phyloP scores from a whole-genome alignment of 768 basidiomycete species.

The Trametes maxima region DNA sequence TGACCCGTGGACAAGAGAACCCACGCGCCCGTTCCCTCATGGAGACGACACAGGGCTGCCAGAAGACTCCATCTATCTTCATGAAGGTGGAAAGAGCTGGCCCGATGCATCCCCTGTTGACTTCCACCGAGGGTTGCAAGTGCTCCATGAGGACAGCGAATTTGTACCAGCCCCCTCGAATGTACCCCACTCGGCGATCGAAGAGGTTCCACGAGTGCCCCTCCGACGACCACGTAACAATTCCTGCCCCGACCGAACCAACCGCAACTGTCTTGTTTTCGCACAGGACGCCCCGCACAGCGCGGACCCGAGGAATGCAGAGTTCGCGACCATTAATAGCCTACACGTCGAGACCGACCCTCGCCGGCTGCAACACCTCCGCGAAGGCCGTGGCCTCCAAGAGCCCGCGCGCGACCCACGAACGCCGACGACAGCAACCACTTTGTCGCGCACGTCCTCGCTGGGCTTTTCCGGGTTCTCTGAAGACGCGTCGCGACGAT shows the following conservation, averaged over 20 bases:
- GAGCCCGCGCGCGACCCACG: conserved; percentile 5
- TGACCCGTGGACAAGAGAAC: conserved; percentile 5
- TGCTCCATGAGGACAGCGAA: conserved; percentile 56
- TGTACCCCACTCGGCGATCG: conserved; percentile 2
- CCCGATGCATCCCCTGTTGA: conserved; percentile 17
- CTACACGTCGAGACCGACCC: conserved; percentile 7
- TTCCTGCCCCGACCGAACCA: conserved; percentile 28
- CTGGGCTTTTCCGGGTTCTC: conserved; percentile 28
- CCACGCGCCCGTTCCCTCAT: conserved; percentile 6
- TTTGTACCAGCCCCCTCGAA: conserved; percentile 28
- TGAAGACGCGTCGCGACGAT: conserved; percentile 22
- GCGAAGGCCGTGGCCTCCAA: background rate
- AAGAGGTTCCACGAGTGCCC: conserved; percentile 16
- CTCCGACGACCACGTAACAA: conserved; percentile 29
- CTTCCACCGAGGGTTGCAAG: conserved; percentile 38
- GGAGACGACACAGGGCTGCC: conserved; percentile 3
- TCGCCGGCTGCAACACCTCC: background rate
- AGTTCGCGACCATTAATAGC: background rate
- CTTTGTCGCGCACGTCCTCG: conserved; percentile 27
- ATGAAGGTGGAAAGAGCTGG: conserved; percentile 17
- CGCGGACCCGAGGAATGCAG: conserved; percentile 4
- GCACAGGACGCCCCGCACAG: conserved; percentile 12
- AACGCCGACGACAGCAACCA: conserved; percentile 11
- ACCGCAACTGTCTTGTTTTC: conserved; percentile 33
- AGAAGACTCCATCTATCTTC: conserved; percentile 1